These are phyloP conservation scores for Euphorbia celastroides DNA, from an alignment of 441 rosid genomes.

Conservation along the genomic window DNA sequence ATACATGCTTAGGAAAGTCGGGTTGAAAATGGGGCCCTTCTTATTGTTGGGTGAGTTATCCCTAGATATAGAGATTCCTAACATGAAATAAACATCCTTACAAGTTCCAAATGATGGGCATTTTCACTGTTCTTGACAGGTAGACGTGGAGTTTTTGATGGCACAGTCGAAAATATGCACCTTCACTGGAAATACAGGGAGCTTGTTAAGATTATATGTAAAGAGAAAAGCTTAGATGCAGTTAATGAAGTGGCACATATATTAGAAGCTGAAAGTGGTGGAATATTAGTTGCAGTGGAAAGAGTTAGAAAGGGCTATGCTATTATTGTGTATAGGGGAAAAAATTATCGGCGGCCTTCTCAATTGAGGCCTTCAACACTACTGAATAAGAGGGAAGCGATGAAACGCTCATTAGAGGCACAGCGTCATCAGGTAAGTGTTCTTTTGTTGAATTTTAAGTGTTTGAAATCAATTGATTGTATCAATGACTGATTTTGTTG, in stretches of 20 bases:
- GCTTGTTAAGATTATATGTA: constrained; percentile 76
- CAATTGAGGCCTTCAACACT: constrained; percentile 81
- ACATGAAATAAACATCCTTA: constrained; percentile 11
- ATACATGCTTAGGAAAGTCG: constrained; percentile 87
- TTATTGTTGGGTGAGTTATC: constrained; percentile 70
- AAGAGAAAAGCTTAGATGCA: constrained; percentile 52
- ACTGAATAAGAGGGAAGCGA: constrained; percentile 70
- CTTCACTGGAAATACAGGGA: constrained; percentile 98
- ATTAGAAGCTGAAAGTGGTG: constrained; percentile 92
- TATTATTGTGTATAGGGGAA: constrained; percentile 86
- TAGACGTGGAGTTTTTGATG: constrained; percentile 80
- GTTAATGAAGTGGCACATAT: constrained; percentile 57
- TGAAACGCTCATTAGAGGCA: constrained; percentile 77
- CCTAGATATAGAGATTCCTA: constrained; percentile 15
- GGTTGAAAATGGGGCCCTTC: constrained; percentile 94
- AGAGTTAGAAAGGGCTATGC: constrained; percentile 81
- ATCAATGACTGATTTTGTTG: not conserved
- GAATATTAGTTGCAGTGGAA: constrained; percentile 86
- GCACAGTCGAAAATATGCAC: constrained; percentile 93
- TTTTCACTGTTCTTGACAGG: constrained; percentile 48
- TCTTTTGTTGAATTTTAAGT: not conserved
- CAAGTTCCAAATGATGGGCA: no score
- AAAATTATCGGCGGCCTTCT: constrained; percentile 79
- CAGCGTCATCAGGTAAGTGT: constrained; percentile 71
- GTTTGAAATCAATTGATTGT: not conserved